Conservation (phyloP, 148 eudicot species). For the Chenopodium berlandieri region DNA sequence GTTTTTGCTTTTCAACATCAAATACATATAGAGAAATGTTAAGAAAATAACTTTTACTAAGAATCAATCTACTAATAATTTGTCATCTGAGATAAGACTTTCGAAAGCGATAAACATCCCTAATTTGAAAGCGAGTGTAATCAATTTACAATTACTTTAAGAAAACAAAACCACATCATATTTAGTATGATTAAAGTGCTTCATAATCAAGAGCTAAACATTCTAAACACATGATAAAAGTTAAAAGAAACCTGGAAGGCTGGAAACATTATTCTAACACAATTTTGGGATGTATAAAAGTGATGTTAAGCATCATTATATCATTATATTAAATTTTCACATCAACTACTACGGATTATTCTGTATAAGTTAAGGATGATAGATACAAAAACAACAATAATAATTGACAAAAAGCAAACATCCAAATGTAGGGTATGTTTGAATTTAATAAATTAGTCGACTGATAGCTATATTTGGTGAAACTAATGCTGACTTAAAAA, state of each 20-base stretch:
- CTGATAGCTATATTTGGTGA: neutral
- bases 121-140: neutral
- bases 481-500: neutral
- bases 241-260: neutral
- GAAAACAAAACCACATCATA: neutral
- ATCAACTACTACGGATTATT: neutral
- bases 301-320: neutral
- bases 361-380: neutral
- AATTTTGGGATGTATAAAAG: neutral
- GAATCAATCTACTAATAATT: too few relatives aligned
- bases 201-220: neutral
- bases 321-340: neutral
- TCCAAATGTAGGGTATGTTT: conserved; percentile 1
- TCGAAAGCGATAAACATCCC: too few relatives aligned
- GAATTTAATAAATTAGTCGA: neutral
- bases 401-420: conserved; percentile 2
- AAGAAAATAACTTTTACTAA: too few relatives aligned
- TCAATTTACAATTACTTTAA: neutral
- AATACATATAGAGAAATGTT: too few relatives aligned
- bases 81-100: too few relatives aligned
- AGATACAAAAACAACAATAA: neutral
- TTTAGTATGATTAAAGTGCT: too few relatives aligned
- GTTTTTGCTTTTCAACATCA: too few relatives aligned
- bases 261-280: neutral
- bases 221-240: neutral